These are phyloP conservation scores for Yamadazyma endophytica DNA, from an alignment of 805 yeast genomes.

Conservation along the genomic window DNA sequence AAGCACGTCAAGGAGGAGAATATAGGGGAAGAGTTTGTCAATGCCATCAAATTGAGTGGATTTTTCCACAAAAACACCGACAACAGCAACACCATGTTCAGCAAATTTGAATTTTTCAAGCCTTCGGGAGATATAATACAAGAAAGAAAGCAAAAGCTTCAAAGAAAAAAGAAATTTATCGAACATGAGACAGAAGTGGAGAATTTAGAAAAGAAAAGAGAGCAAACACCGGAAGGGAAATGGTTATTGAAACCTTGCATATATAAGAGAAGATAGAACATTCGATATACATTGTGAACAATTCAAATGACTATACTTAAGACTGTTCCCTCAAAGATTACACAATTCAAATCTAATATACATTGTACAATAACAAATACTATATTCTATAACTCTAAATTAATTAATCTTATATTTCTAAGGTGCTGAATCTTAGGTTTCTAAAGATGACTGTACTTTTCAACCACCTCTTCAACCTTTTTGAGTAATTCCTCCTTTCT, in stretches of 20 bases:
- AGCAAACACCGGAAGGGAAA: constrained; percentile 64
- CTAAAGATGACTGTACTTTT: constrained; percentile 27
- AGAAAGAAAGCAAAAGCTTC: constrained; percentile 58
- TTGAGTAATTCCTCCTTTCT: constrained; percentile 49
- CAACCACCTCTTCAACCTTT: constrained; percentile 40
- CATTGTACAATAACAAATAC: background rate
- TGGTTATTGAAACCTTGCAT: constrained; percentile 96
- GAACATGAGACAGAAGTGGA: constrained; percentile 67
- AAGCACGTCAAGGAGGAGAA: constrained; percentile 25
- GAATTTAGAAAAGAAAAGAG: constrained; percentile 52
- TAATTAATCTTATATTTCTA: background rate
- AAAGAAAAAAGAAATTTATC: constrained; percentile 61
- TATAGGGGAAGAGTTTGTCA: constrained; percentile 73
- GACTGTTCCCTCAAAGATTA: background rate
- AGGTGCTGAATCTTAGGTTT: background rate
- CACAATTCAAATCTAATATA: background rate
- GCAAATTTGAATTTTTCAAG: constrained; percentile 89
- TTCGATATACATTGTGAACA: background rate
- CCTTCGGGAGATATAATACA: constrained; percentile 68
- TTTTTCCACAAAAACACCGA: constrained; percentile 88
- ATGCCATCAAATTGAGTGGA: constrained; percentile 72
- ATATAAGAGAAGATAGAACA: constrained; percentile 67
- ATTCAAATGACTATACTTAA: background rate
- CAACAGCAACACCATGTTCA: constrained; percentile 86
- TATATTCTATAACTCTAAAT: background rate